Evolutionary conservation across 164 flowering plant genomes (phyloP).

Genomic region (Piper betle): DNA sequence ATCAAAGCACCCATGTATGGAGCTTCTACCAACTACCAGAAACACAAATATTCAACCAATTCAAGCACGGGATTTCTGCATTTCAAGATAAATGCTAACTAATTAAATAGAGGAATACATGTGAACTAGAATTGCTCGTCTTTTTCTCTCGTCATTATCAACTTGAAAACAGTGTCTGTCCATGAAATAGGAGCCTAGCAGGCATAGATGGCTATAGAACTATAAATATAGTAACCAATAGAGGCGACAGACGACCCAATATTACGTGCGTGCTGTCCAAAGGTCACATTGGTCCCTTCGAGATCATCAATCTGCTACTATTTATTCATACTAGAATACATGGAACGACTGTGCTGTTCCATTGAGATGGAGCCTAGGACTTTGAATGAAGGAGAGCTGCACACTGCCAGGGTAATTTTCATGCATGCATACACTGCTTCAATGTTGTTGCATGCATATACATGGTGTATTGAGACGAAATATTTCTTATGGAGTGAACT

Average conservation of each 20-base stretch:
- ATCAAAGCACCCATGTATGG: neutral
- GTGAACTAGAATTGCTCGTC: neutral
- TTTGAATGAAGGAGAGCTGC: slow-evolving; percentile 32
- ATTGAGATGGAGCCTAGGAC: slow-evolving; percentile 63
- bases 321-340: slow-evolving; percentile 1
- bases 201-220: neutral
- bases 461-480: too few species aligned
- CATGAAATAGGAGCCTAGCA: neutral
- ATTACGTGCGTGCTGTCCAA: neutral
- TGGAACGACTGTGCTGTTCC: slow-evolving; percentile 39
- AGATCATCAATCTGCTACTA: neutral
- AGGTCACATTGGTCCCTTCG: neutral
- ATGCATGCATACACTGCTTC: neutral
- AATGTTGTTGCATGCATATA: neutral
- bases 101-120: too few species aligned
- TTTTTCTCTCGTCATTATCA: neutral
- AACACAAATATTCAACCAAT: neutral
- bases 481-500: too few species aligned
- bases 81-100: neutral
- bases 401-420: slow-evolving; percentile 36
- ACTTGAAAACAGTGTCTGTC: neutral
- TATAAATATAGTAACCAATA: too few species aligned
- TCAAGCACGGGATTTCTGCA: neutral
- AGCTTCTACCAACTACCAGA: neutral
- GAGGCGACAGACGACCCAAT: neutral